These are phyloP conservation scores for Ambrosiella beaveri DNA, from an alignment of 2,329 filamentous ascomycete species.

Conservation along the genomic window DNA sequence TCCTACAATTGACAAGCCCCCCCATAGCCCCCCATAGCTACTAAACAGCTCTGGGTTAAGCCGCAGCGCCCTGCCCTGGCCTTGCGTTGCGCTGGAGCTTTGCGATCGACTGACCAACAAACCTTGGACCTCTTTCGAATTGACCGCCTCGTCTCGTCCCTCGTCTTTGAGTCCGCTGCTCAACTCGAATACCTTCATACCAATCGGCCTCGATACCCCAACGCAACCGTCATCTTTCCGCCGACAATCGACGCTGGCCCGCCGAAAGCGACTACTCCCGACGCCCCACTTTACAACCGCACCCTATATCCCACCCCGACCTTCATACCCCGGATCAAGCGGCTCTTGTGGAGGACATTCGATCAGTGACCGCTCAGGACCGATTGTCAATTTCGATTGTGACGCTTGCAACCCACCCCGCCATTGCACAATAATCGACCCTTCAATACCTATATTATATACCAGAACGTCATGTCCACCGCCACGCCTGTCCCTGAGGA, in stretches of 20 bases:
- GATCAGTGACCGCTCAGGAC: too few relatives aligned
- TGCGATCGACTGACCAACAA: constrained; percentile 3
- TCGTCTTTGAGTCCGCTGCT: neutral
- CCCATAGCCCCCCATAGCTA: neutral
- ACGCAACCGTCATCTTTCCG: neutral
- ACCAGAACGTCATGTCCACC: constrained; percentile 24
- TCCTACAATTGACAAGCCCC: neutral
- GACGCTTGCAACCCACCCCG: too few relatives aligned
- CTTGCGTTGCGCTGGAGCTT: neutral
- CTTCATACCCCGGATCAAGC: neutral
- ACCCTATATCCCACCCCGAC: neutral
- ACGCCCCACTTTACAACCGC: neutral
- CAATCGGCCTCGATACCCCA: neutral
- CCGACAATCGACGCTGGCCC: neutral
- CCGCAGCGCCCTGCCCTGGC: neutral
- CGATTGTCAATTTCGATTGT: too few relatives aligned
- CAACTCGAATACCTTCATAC: neutral
- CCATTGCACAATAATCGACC: too few relatives aligned
- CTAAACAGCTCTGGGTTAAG: neutral
- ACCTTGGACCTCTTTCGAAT: neutral
- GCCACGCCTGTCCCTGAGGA: constrained; percentile 51
- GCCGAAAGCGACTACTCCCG: neutral
- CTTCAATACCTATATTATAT: too few relatives aligned
- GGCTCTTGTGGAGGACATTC: neutral
- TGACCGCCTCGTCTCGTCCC: constrained; percentile 3